Base-by-base conservation (phyloP, 805 yeast species). In the Lachancea mirantina region DNA sequence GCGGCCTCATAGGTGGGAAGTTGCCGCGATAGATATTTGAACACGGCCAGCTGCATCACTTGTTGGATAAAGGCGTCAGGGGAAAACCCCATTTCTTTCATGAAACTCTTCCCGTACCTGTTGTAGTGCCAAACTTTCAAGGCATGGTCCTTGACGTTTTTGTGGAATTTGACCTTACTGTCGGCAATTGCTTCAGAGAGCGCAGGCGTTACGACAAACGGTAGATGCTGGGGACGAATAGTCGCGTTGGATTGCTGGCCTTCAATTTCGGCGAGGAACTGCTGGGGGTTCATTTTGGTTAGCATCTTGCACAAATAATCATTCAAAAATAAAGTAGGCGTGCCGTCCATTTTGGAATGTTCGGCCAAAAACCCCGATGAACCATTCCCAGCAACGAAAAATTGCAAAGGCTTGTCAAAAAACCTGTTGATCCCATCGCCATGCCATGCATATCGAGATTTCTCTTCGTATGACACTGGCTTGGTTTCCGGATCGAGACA, bases 291-390 rank as follows among this genome's bases (percentile, higher is more conserved):
- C 50, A 73, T 55, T 50, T 72, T 68, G 36, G 57, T 41, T 36
- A 88, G 60, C 45, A 74, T 70, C 33, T 68, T 68, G 42, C 76
- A 68, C 23, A 89, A 68, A 51, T 68, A 77, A 61, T 85, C 85
- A 59, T 89, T 89, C 64, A 89, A 64, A 43, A 85, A 77, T 50
- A 84, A 75, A 19, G 95, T 89, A 53, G 96, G 95, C 7, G 96
- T 84, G 41, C 97, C 98, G 60, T 89, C 98, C 97, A 89, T 89
- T 67, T 76, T 82, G 14, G 96, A 85, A 66, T 89, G 98, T 65
- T 89, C 98, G 41, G 95, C 96, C 53, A 87, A 62, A 65, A 88
- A 89, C 1, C 96, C 97, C 6, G 96, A 84, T 42, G 76, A 69
- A 39, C 92, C 95, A 59, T 85, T 87, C 41, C 74, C 78, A 39